These are phyloP conservation scores for Capronia epimyces DNA, from an alignment of 2,329 filamentous ascomycete species.

Conservation along the genomic window DNA sequence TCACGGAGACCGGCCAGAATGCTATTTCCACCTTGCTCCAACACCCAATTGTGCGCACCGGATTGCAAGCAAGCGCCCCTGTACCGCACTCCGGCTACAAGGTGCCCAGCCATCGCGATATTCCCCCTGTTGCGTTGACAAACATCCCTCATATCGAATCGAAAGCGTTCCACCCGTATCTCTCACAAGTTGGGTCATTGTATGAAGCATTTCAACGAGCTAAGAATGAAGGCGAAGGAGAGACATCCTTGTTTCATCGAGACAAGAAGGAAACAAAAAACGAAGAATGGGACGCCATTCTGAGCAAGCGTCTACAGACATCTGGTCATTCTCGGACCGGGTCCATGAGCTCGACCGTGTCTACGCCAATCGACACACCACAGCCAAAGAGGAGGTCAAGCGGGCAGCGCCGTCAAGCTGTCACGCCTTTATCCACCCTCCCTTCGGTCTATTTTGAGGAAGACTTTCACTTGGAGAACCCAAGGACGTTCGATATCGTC, in stretches of 20 bases:
- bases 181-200: slow-evolving; percentile 75
- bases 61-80: slow-evolving; percentile 71
- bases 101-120: slow-evolving; percentile 79
- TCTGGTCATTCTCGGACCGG: slow-evolving; percentile 34
- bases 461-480: slow-evolving; percentile 91
- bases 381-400: slow-evolving; percentile 47
- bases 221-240: slow-evolving; percentile 68
- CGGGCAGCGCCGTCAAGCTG: slow-evolving; percentile 58
- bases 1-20: slow-evolving; percentile 76
- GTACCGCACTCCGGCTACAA: slow-evolving; percentile 66
- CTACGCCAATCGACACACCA: slow-evolving; percentile 46
- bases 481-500: slow-evolving; percentile 90
- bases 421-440: slow-evolving; percentile 85
- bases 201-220: slow-evolving; percentile 85
- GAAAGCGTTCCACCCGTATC: slow-evolving; percentile 75
- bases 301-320: slow-evolving; percentile 43
- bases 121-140: slow-evolving; percentile 84
- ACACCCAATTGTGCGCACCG: slow-evolving; percentile 81
- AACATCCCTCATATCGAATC: slow-evolving; percentile 78
- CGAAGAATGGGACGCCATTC: slow-evolving; percentile 47
- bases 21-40: slow-evolving; percentile 93
- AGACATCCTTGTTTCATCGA: slow-evolving; percentile 44
- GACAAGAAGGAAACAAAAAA: slow-evolving; percentile 37
- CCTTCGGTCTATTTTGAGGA: slow-evolving; percentile 92
- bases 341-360: slow-evolving; percentile 42